Evolutionary conservation across 371 early-diverging fungal species (phyloP).

Genomic region (Thermomucor indicae-seudaticae): DNA sequence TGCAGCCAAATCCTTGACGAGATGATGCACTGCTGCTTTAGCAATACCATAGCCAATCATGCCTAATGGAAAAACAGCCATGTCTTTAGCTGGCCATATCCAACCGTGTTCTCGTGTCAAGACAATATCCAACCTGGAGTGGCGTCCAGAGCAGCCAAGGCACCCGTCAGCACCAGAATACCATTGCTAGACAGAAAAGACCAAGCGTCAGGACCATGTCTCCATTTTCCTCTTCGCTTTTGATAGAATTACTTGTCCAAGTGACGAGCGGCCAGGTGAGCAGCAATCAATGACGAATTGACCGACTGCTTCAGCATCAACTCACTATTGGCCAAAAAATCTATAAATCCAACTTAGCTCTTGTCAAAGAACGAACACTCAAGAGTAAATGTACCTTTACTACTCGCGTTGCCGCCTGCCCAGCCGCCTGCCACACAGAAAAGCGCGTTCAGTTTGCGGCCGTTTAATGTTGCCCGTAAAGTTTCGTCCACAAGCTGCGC

Average conservation of each 20-base stretch:
- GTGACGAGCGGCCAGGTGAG: conserved; percentile 73
- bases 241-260: conserved; percentile 58
- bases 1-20: conserved; percentile 75
- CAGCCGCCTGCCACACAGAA: conserved; percentile 97
- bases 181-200: conserved; percentile 50
- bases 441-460: conserved; percentile 71
- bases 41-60: conserved; percentile 96
- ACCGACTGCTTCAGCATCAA: conserved; percentile 82
- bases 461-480: conserved; percentile 29
- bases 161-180: conserved; percentile 80
- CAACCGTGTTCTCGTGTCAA: too few species aligned
- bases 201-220: too few species aligned
- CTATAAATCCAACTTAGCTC: conserved; percentile 19
- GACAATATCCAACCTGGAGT: conserved; percentile 54
- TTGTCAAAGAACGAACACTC: not conserved
- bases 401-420: conserved; percentile 89
- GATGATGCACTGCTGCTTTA: conserved; percentile 93
- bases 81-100: not conserved
- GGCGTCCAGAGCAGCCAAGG: conserved; percentile 60
- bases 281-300: conserved; percentile 77
- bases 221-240: not conserved
- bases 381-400: conserved; percentile 64
- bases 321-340: conserved; percentile 67
- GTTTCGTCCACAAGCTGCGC: conserved; percentile 46
- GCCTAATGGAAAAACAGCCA: conserved; percentile 18